A percentile compares a stretch with the other conserved stretches of the same genome.
Evolutionary conservation across 164 flowering plant species (phyloP).

Genomic region (Aristolochia californica): DNA sequence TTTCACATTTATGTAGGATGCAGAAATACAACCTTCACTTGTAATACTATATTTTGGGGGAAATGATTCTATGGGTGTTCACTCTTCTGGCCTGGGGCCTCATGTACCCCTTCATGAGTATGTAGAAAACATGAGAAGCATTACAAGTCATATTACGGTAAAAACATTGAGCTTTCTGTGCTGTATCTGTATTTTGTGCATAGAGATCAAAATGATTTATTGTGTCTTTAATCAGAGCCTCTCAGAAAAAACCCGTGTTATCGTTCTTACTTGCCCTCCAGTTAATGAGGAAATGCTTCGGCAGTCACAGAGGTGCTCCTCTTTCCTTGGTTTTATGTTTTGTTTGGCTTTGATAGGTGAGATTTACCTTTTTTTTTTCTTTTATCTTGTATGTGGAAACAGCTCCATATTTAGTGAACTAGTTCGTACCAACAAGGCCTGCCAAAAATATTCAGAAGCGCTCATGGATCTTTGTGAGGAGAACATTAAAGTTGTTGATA

Average conservation of each 20-base stretch:
- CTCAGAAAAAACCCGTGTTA: conserved; percentile 37
- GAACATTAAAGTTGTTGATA: conserved; percentile 55
- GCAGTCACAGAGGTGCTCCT: conserved; percentile 39
- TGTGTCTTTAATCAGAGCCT: conserved; percentile 41
- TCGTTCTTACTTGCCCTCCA: conserved; percentile 29
- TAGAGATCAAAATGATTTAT: no score
- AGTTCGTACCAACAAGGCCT: conserved; percentile 66
- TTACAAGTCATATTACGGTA: conserved; percentile 75
- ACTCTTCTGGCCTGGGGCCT: conserved; percentile 82
- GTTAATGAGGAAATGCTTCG: conserved; percentile 51
- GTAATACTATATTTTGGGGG: conserved; percentile 94
- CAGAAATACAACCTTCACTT: conserved; percentile 61
- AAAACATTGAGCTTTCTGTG: conserved; percentile 1
- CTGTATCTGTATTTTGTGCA: background rate
- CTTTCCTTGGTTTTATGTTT: background rate
- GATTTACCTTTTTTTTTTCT: background rate
- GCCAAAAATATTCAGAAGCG: conserved; percentile 72
- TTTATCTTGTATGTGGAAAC: conserved; percentile 9
- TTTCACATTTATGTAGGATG: conserved; percentile 45
- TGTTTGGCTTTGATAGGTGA: background rate
- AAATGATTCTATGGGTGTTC: conserved; percentile 87
- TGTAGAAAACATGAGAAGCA: conserved; percentile 66
- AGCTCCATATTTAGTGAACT: conserved; percentile 42
- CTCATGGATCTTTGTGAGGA: conserved; percentile 64
- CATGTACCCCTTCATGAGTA: conserved; percentile 91